Conservation (phyloP, 371 early-diverging fungal species). For the Haplosporangium sp. region DNA sequence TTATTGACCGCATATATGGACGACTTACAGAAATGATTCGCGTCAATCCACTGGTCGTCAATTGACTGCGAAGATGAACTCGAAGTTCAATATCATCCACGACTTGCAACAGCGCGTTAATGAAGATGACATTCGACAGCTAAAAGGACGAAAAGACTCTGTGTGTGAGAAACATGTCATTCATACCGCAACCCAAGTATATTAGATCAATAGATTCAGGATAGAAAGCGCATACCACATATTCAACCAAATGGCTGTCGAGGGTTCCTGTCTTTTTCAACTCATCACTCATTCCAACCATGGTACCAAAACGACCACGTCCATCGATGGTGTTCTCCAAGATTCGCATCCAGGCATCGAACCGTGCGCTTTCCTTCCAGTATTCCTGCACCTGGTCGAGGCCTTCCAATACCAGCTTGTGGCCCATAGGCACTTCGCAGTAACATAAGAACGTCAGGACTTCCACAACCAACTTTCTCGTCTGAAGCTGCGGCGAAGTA, state of each 20-base stretch:
- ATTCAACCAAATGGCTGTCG: slow-evolving; percentile 80
- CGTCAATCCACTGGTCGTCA: slow-evolving; percentile 78
- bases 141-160: slow-evolving; percentile 20
- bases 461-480: slow-evolving; percentile 84
- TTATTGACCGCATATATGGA: too few relatives aligned
- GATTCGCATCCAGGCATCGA: slow-evolving; percentile 80
- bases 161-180: too few relatives aligned
- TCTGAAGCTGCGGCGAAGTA: slow-evolving; percentile 81
- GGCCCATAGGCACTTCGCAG: slow-evolving; percentile 81
- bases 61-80: slow-evolving; percentile 80
- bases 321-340: slow-evolving; percentile 80
- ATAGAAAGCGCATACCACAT: slow-evolving; percentile 62
- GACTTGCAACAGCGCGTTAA: slow-evolving; percentile 83
- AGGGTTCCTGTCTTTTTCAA: slow-evolving; percentile 70
- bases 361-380: slow-evolving; percentile 64
- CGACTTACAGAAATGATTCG: slow-evolving; percentile 64
- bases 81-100: slow-evolving; percentile 83
- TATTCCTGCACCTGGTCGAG: slow-evolving; percentile 64
- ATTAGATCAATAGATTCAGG: too few relatives aligned
- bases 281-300: slow-evolving; percentile 83
- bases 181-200: too few relatives aligned
- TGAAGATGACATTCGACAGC: slow-evolving; percentile 85
- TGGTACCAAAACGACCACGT: slow-evolving; percentile 82
- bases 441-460: slow-evolving; percentile 87
- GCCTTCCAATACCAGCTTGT: slow-evolving; percentile 84